Evolutionary conservation across 345 rosid genomes (phyloP), one percentile per base, ranked within the genome.

Genomic region (Stellera chamaejasme): DNA sequence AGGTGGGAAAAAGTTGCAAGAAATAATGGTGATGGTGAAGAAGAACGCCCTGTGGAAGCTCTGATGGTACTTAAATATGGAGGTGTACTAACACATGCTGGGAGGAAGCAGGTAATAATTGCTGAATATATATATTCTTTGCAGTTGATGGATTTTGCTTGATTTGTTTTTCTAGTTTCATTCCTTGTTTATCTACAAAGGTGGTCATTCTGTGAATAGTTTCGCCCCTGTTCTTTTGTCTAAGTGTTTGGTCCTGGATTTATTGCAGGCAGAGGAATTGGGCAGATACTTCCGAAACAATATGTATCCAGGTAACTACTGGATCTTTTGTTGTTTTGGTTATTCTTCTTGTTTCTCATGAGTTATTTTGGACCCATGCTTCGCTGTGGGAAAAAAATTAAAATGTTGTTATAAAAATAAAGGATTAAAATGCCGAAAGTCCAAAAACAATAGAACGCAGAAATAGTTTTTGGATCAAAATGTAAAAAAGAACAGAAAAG

Each of bases 81-180:
- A 62, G 97, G 97, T 45, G 97, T 90, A 72, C 80, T 90, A 55
- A 90, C 97, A 11, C 97, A 90, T 90, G 97, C 97, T 62, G 97
- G 97, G 54, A 78, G 97, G 73, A 84, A 90, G 73, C 97, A 90
- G 97, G 97, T 89, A 48, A 60, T 46, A 45, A 6, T 48, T 54
- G 50, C 3, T 32, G 2, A 8, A 5, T 5, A 8, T 32, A 32
- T 4, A 32, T 32, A 32, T 32, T 8, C 39, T 32, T 32, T 4
- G 39, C 39, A 32, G 39, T 32, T 8, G 5, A 32, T 4, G 39
- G 9, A 32, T 32, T 19, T 19, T 32, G 39, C 3, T 32, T 32
- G 4, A 32, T 32, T 8, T 32, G 2, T 32, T 32, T 32, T 32
- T 32, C 39, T 32, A 32, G 7, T 32, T 32, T 8, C 9, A 32